Evolutionary conservation across 805 yeast species (phyloP).

Genomic region (Saturnispora galanensis): DNA sequence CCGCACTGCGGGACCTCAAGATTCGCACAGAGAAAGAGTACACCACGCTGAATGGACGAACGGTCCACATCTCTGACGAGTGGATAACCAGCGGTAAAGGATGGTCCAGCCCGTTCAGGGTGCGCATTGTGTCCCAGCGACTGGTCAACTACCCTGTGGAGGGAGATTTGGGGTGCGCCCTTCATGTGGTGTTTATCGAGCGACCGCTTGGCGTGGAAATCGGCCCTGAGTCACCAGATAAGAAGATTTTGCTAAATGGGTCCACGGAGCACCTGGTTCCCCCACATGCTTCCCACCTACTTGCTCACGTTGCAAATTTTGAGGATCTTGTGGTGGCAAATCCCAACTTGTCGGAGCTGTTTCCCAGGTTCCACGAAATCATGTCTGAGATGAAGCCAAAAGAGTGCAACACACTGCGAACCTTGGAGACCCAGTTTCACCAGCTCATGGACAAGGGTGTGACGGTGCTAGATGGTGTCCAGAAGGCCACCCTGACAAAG

Average conservation of each 20-base stretch:
- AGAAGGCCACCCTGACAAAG: conserved; percentile 17
- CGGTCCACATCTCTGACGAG: conserved; percentile 46
- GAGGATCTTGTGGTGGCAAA: background rate
- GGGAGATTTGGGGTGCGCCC: conserved; percentile 45
- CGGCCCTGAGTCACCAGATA: conserved; percentile 14
- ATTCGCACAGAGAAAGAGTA: conserved; percentile 18
- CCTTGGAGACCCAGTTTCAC: conserved; percentile 6
- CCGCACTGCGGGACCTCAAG: conserved; percentile 11
- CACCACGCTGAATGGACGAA: conserved; percentile 46
- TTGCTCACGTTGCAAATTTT: background rate
- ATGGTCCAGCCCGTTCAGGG: conserved; percentile 35
- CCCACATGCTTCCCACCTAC: background rate
- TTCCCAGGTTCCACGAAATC: conserved; percentile 1
- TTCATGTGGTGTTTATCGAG: conserved; percentile 50
- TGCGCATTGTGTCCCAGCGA: conserved; percentile 35
- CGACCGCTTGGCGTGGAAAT: conserved; percentile 39
- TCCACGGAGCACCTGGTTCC: background rate
- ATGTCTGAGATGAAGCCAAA: conserved; percentile 7
- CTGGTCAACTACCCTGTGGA: conserved; percentile 49
- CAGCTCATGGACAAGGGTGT: conserved; percentile 19
- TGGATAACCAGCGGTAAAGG: conserved; percentile 48
- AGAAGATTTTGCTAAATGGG: background rate
- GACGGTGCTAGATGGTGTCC: conserved; percentile 14
- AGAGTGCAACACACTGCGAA: conserved; percentile 5
- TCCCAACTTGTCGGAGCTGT: conserved; percentile 1